phyloP scores from a whole-genome alignment of 1,139 yeast species.

The Taphrina flavorubra region DNA sequence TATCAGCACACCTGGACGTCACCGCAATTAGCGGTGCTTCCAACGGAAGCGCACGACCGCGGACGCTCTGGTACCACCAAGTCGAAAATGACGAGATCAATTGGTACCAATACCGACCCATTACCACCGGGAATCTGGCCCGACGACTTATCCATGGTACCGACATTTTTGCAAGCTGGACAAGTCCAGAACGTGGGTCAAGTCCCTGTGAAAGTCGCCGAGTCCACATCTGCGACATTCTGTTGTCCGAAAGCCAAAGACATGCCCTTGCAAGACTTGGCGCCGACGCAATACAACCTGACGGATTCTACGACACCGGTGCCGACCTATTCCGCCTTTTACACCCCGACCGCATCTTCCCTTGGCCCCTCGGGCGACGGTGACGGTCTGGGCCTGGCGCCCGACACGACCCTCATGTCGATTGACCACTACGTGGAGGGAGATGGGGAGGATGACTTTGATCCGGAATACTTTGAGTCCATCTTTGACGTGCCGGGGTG shows the following conservation, averaged over 20 bases:
- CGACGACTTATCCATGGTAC: slow-evolving; percentile 2
- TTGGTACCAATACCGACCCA: slow-evolving; percentile 35
- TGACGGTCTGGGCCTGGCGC: background rate
- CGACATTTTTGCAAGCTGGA: background rate
- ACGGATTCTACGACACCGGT: slow-evolving; percentile 16
- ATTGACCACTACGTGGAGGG: slow-evolving; percentile 16
- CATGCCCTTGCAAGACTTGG: slow-evolving; percentile 23
- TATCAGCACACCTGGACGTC: background rate
- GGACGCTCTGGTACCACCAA: background rate
- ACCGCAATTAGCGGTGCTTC: background rate
- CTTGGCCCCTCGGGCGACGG: no score
- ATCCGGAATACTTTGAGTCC: slow-evolving; percentile 30
- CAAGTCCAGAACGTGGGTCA: background rate
- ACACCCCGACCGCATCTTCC: background rate
- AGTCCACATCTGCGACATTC: background rate
- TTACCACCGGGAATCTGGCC: slow-evolving; percentile 27
- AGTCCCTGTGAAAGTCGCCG: background rate
- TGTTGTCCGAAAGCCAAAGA: slow-evolving; percentile 26
- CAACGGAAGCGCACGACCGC: background rate
- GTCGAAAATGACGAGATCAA: slow-evolving; percentile 27
- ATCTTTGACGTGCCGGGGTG: slow-evolving; percentile 39
- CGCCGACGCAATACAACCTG: background rate
- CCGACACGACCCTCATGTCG: slow-evolving; percentile 1
- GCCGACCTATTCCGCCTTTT: slow-evolving; percentile 27
- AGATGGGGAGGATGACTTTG: slow-evolving; percentile 14